Evolutionary conservation across 1,284 basidiomycete species (phyloP).

Genomic region (Ustilago loliicola): DNA sequence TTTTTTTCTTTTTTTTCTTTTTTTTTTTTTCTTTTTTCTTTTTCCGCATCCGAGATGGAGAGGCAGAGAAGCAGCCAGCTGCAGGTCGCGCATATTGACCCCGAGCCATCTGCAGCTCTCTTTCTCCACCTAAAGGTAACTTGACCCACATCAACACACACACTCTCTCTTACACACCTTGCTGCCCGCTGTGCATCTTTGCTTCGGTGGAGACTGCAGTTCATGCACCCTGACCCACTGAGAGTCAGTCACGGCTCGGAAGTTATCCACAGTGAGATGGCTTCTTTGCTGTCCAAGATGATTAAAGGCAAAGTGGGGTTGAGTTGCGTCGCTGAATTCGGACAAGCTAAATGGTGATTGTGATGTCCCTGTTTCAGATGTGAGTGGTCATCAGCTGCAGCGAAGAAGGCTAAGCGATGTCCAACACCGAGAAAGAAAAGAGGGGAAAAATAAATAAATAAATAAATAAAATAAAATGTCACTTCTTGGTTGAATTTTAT

Average conservation of each 20-base stretch:
- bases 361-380: background rate
- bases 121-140: too few relatives aligned
- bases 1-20: too few relatives aligned
- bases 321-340: too few relatives aligned
- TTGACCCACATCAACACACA: too few relatives aligned
- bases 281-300: too few relatives aligned
- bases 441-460: too few relatives aligned
- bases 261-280: background rate
- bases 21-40: too few relatives aligned
- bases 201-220: background rate
- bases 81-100: slow-evolving; percentile 13
- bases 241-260: background rate
- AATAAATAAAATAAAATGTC: background rate
- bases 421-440: too few relatives aligned
- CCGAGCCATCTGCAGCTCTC: slow-evolving; percentile 15
- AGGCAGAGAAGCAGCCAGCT: background rate
- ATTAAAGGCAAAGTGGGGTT: too few relatives aligned
- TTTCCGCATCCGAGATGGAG: background rate
- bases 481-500: too few relatives aligned
- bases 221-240: background rate
- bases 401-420: background rate
- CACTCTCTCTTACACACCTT: background rate
- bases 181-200: background rate
- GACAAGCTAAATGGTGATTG: too few relatives aligned
- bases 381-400: background rate